phyloP scores from a whole-genome alignment of 306 rosid genomes.

The Sophora flavescens region DNA sequence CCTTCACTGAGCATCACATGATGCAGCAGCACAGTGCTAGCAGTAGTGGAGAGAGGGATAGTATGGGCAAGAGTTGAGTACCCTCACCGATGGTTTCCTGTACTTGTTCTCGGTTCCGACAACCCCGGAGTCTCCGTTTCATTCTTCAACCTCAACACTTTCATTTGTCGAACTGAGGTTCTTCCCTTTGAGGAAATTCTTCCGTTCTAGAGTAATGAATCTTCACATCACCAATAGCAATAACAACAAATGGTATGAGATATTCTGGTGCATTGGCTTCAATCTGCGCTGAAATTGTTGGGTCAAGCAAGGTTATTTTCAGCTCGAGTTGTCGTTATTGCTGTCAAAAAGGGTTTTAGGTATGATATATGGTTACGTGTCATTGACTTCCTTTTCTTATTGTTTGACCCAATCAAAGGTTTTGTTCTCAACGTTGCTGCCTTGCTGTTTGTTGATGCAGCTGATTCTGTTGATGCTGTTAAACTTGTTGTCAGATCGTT shows the following conservation, averaged over 20 bases:
- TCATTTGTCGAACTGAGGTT: constrained; percentile 32
- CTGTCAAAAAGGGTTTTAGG: constrained; percentile 9
- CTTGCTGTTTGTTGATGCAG: constrained; percentile 44
- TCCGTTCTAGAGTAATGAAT: constrained; percentile 12
- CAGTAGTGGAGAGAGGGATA: constrained; percentile 34
- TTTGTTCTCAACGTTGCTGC: constrained; percentile 49
- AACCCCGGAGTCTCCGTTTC: constrained; percentile 43
- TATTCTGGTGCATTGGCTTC: neutral
- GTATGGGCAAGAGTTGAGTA: constrained; percentile 45
- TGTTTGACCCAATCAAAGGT: constrained; percentile 22
- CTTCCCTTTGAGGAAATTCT: constrained; percentile 42
- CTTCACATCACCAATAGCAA: neutral
- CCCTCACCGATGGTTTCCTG: constrained; percentile 45
- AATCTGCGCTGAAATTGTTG: constrained; percentile 44
- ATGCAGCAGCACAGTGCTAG: neutral
- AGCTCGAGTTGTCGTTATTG: constrained; percentile 38
- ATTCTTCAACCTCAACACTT: constrained; percentile 38
- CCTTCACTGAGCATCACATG: too few relatives aligned
- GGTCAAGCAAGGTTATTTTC: constrained; percentile 40
- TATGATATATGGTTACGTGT: too few relatives aligned
- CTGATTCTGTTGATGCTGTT: constrained; percentile 43
- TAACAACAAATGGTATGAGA: neutral
- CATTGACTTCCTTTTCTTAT: too few relatives aligned
- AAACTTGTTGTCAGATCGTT: constrained; percentile 41
- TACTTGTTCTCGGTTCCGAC: constrained; percentile 40